Conservation (phyloP, 1,284 basidiomycete species). For the Pseudozyma sp. region DNA sequence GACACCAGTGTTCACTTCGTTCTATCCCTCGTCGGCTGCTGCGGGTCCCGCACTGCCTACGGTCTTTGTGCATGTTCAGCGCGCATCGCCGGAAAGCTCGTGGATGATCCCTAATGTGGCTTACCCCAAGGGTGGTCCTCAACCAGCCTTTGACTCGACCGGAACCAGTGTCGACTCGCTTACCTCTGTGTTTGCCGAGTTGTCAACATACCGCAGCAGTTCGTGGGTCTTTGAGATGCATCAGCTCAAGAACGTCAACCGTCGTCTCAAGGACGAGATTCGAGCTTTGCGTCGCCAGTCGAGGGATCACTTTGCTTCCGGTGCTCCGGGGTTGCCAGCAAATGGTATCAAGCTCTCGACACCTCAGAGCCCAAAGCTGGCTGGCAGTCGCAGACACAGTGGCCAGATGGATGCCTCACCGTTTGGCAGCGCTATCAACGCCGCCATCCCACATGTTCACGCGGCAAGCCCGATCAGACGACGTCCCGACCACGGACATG, state of each 20-base stretch:
- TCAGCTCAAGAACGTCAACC: slow-evolving; percentile 64
- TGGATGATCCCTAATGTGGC: slow-evolving; percentile 54
- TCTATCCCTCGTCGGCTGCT: slow-evolving; percentile 57
- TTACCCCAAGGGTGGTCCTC: slow-evolving; percentile 48
- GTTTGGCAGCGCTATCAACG: slow-evolving; percentile 9
- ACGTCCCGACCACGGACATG: slow-evolving; percentile 50
- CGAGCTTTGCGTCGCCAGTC: slow-evolving; percentile 51
- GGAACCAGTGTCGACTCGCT: slow-evolving; percentile 48
- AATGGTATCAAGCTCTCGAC: slow-evolving; percentile 25
- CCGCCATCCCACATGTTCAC: slow-evolving; percentile 27
- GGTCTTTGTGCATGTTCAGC: slow-evolving; percentile 57
- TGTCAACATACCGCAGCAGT: slow-evolving; percentile 56
- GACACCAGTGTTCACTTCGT: slow-evolving; percentile 55
- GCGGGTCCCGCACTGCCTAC: slow-evolving; percentile 49
- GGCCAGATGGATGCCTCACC: slow-evolving; percentile 14
- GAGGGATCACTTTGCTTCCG: slow-evolving; percentile 26
- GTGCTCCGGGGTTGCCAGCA: slow-evolving; percentile 7
- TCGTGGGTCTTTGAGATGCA: slow-evolving; percentile 66
- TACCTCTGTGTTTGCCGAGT: slow-evolving; percentile 60
- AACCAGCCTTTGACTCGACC: slow-evolving; percentile 41
- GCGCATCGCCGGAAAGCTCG: slow-evolving; percentile 40
- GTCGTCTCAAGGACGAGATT: slow-evolving; percentile 60
- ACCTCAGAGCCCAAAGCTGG: slow-evolving; percentile 30
- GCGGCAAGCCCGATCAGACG: slow-evolving; percentile 45
- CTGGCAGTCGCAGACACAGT: slow-evolving; percentile 21